A percentile compares a stretch with the other conserved stretches of the same genome.
phyloP scores from a whole-genome alignment of 768 basidiomycete genomes.

The Xanthoconium purpureum region DNA sequence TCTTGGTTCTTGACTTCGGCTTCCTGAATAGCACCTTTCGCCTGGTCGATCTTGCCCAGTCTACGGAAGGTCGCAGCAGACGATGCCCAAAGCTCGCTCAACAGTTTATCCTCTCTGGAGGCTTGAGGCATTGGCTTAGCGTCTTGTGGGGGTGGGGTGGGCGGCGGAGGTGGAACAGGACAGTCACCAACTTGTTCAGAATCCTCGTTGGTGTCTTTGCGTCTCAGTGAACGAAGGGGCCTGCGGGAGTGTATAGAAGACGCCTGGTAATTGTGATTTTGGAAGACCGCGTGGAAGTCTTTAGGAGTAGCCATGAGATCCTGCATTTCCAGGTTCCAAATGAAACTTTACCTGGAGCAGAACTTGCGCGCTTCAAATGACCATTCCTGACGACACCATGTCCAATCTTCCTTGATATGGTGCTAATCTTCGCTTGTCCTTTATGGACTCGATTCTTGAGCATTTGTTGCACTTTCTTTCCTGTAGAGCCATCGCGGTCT shows the following conservation, averaged over 20 bases:
- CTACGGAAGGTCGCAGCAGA: constrained; percentile 92
- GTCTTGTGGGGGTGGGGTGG: constrained; percentile 36
- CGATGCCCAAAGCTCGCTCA: constrained; percentile 91
- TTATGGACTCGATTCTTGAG: constrained; percentile 73
- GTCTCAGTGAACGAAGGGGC: constrained; percentile 50
- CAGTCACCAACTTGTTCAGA: constrained; percentile 35
- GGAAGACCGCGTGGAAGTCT: constrained; percentile 71
- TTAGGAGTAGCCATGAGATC: background rate
- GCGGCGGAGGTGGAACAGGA: constrained; percentile 34
- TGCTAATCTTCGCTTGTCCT: constrained; percentile 67
- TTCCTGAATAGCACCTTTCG: constrained; percentile 88
- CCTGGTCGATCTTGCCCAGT: constrained; percentile 85
- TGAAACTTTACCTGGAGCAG: constrained; percentile 59
- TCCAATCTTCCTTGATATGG: constrained; percentile 75
- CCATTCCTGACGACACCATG: constrained; percentile 61
- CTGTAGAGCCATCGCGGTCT: constrained; percentile 49
- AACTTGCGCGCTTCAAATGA: constrained; percentile 55
- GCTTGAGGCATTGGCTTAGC: constrained; percentile 33
- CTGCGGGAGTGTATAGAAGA: constrained; percentile 84
- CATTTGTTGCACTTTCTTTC: constrained; percentile 75
- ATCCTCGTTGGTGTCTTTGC: constrained; percentile 29
- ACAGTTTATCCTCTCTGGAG: constrained; percentile 60
- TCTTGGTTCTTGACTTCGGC: constrained; percentile 86
- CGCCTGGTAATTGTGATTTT: constrained; percentile 62
- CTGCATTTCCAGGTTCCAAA: background rate